A percentile compares a stretch with the other conserved stretches of the same genome.
phyloP scores from a whole-genome alignment of 1,284 basidiomycete genomes.

The Thelephora terrestris region DNA sequence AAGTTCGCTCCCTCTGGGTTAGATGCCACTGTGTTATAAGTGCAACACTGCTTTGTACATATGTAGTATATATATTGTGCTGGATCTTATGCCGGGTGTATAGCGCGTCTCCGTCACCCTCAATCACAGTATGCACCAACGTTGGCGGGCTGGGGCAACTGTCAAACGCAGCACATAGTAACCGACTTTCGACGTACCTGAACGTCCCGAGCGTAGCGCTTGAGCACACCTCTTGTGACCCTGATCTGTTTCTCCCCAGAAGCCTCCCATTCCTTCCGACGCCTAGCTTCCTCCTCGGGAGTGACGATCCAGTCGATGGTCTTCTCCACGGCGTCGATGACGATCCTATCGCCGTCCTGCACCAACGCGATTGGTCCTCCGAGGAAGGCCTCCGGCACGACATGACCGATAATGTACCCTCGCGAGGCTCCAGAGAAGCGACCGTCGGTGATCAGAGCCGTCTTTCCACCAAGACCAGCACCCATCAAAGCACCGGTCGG shows the following conservation, averaged over 20 bases:
- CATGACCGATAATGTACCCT: constrained; percentile 70
- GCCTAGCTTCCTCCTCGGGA: constrained; percentile 66
- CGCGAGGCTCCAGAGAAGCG: constrained; percentile 82
- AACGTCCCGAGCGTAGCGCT: constrained; percentile 72
- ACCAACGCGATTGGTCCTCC: constrained; percentile 96
- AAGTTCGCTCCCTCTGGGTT: too few species aligned
- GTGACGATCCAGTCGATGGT: constrained; percentile 76
- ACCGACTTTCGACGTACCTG: constrained; percentile 40
- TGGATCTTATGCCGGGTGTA: constrained; percentile 2
- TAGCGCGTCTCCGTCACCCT: constrained; percentile 8
- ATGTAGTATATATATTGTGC: constrained; percentile 5
- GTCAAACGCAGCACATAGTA: neutral
- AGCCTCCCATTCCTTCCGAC: constrained; percentile 65
- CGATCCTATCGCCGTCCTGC: constrained; percentile 81
- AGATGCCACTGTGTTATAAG: too few species aligned
- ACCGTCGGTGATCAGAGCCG: constrained; percentile 93
- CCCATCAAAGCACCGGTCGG: constrained; percentile 91
- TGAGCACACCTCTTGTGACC: constrained; percentile 61
- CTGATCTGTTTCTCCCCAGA: constrained; percentile 56
- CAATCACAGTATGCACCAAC: constrained; percentile 72
- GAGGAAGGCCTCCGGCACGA: constrained; percentile 85
- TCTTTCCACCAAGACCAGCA: constrained; percentile 83
- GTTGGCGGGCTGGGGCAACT: constrained; percentile 49
- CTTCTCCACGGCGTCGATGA: constrained; percentile 73
- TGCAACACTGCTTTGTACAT: too few species aligned